A percentile compares a stretch with the other conserved stretches of the same genome.
Evolutionary conservation across 805 yeast species (phyloP).

Genomic region (Pichia deserticola): DNA sequence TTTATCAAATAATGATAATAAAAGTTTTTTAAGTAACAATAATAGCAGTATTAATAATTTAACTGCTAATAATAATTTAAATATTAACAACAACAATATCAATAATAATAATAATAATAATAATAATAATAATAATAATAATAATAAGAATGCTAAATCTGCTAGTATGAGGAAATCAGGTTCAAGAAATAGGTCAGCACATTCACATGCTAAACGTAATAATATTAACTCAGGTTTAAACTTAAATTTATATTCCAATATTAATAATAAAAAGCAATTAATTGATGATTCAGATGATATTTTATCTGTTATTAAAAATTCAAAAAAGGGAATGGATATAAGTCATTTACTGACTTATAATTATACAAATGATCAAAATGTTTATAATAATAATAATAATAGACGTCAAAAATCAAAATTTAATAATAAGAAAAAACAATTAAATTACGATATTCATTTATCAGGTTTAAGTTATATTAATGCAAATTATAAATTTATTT

Average conservation of each 20-base stretch:
- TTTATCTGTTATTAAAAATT: conserved; percentile 15
- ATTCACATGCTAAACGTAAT: neutral
- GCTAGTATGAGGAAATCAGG: neutral
- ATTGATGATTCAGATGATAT: conserved; percentile 12
- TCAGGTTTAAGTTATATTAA: conserved; percentile 68
- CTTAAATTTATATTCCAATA: neutral
- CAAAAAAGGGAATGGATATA: conserved; percentile 32
- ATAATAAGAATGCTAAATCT: neutral
- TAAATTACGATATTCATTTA: conserved; percentile 31
- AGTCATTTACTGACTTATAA: conserved; percentile 61
- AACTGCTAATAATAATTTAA: neutral
- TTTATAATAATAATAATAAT: conserved; percentile 2
- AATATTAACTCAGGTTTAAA: neutral
- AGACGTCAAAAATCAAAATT: conserved; percentile 11
- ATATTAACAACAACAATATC: neutral
- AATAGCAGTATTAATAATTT: no score
- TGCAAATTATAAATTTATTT: conserved; percentile 76
- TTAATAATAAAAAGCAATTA: conserved; percentile 1
- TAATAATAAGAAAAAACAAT: conserved; percentile 12
- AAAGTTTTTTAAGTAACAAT: no score
- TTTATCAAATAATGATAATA: neutral
- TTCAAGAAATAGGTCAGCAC: conserved; percentile 6
- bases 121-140: neutral
- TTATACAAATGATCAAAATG: conserved; percentile 29
- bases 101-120: neutral